Conservation (phyloP, 1,284 basidiomycete species). For the Ceratobasidium sp. region DNA sequence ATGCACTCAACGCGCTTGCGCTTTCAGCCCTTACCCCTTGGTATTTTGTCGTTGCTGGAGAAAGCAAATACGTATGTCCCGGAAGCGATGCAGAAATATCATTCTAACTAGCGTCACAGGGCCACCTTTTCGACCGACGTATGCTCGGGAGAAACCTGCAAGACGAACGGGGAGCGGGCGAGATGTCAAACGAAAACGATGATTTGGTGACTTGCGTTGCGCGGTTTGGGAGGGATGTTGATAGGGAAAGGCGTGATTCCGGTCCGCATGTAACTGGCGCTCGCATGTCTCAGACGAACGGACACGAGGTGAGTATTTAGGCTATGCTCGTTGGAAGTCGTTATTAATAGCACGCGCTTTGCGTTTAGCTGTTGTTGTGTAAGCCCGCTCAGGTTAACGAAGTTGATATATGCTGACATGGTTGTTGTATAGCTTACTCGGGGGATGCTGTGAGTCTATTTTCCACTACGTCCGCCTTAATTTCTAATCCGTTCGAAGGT, state of each 20-base stretch:
- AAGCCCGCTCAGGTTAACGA: conserved; percentile 56
- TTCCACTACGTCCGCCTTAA: not conserved
- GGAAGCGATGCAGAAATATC: not conserved
- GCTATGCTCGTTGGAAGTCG: conserved; percentile 45
- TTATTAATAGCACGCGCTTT: not conserved
- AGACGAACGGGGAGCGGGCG: conserved; percentile 76
- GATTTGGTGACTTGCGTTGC: conserved; percentile 84
- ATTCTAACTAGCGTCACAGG: conserved; percentile 62
- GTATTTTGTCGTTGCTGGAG: conserved; percentile 80
- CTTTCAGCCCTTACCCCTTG: conserved; percentile 78
- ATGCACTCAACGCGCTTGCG: conserved; percentile 73
- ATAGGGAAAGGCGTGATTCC: conserved; percentile 57
- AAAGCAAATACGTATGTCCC: conserved; percentile 71
- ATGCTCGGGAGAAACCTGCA: conserved; percentile 74
- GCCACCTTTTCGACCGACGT: conserved; percentile 89
- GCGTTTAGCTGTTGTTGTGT: conserved; percentile 67
- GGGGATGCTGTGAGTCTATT: conserved; percentile 66
- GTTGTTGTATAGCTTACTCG: conserved; percentile 71
- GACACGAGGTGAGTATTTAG: conserved; percentile 73
- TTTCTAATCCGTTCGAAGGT: conserved; percentile 53
- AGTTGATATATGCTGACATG: conserved; percentile 33
- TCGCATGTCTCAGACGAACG: conserved; percentile 78
- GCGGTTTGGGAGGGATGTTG: conserved; percentile 74
- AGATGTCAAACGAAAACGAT: conserved; percentile 57
- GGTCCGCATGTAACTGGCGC: conserved; percentile 82